Evolutionary conservation across 352 stramenopile genomes (phyloP), one percentile per base, ranked within the genome.

Genomic region (Pythium pectinolyticum): DNA sequence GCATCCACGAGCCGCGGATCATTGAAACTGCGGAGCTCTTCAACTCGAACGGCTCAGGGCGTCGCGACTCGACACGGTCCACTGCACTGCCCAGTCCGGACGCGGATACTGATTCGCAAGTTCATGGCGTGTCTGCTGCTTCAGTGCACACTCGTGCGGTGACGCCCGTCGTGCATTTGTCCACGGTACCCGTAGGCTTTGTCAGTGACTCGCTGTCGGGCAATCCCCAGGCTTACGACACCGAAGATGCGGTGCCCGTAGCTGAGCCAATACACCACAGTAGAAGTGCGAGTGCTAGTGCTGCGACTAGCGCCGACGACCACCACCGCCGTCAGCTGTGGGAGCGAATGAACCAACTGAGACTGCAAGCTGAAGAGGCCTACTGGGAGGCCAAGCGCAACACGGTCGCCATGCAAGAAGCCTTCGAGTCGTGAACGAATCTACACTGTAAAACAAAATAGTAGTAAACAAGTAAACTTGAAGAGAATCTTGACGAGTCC

Each of bases 371-470:
- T 0, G 78, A 88, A 57, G 78, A 75, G 2, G 77, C 79, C n/a
- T 88, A 86, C 52, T 73, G 83, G 57, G 67, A 84, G 41, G 82
- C 79, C 20, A 81, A 78, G 47, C 72, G 80, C 48, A 80, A 72
- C 31, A 57, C 35, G 12, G 48, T 31, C n/a, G 59, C 37, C n/a
- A 67, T 67, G 50, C 35, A 65, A 34, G 57, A 63, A 1, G 40
- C 12, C 14, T n/a, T n/a, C n/a, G n/a, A n/a, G n/a, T n/a, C n/a
- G n/a, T n/a, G n/a, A n/a, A n/a, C n/a, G n/a, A n/a, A n/a, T n/a
- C n/a, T n/a, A n/a, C n/a, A n/a, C n/a, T n/a, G n/a, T n/a, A n/a
- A n/a, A n/a, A n/a, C n/a, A n/a, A n/a, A n/a, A n/a, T n/a, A n/a
- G n/a, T n/a, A n/a, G n/a, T n/a, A n/a, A n/a, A n/a, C n/a, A n/a